phyloP scores from a whole-genome alignment of 495 filamentous ascomycete genomes.

The Aspergillus indologenus region DNA sequence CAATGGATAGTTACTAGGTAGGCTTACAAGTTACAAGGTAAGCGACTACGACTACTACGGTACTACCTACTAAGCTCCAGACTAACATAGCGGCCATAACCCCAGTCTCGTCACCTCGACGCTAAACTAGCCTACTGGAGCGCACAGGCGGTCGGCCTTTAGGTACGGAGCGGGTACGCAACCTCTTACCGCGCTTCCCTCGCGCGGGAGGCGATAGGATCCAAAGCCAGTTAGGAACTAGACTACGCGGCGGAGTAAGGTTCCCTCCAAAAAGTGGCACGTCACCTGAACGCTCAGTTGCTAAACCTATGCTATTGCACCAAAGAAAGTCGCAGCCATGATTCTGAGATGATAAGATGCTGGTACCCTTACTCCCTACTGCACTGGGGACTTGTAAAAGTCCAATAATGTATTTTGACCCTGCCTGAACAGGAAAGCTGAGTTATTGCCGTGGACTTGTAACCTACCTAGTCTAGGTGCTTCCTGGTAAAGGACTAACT shows the following conservation, averaged over 20 bases:
- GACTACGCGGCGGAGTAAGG: too few relatives aligned
- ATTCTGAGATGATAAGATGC: background rate
- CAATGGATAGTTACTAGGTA: too few relatives aligned
- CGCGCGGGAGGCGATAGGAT: slow-evolving; percentile 17
- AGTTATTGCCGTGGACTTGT: too few relatives aligned
- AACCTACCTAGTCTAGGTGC: too few relatives aligned
- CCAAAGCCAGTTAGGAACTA: slow-evolving; percentile 3
- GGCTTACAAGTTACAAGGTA: too few relatives aligned
- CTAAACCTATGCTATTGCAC: slow-evolving; percentile 27
- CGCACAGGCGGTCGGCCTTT: too few relatives aligned
- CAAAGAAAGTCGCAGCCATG: slow-evolving; percentile 18
- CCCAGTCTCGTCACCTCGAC: background rate
- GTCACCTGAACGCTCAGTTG: slow-evolving; percentile 35
- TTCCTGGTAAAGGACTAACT: too few relatives aligned
- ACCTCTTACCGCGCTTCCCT: slow-evolving; percentile 27
- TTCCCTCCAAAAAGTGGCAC: slow-evolving; percentile 26
- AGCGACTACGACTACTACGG: too few relatives aligned
- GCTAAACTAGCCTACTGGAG: too few relatives aligned
- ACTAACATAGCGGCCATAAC: too few relatives aligned
- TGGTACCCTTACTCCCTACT: too few relatives aligned
- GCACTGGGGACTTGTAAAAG: background rate
- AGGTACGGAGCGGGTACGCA: background rate
- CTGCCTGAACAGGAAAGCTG: background rate
- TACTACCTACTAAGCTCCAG: too few relatives aligned
- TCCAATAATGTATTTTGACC: slow-evolving; percentile 3